These are phyloP conservation scores for Cerioporus squamosus DNA, from an alignment of 1,284 basidiomycete genomes.

Conservation along the genomic window DNA sequence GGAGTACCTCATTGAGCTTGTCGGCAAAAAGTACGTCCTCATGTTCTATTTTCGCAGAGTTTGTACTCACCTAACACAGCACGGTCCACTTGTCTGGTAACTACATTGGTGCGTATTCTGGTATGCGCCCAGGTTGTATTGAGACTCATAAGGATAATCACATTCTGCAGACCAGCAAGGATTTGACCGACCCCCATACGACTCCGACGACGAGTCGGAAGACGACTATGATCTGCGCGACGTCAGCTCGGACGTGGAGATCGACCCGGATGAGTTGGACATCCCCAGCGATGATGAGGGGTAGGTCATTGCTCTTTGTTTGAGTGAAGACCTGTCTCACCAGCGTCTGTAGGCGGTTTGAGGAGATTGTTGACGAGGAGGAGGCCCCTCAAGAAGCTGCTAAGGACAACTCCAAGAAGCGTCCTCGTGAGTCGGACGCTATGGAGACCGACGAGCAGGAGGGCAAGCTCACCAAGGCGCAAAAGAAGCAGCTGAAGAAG, in stretches of 20 bases:
- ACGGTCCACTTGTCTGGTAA: conserved; percentile 89
- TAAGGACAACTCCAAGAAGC: conserved; percentile 51
- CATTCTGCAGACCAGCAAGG: conserved; percentile 49
- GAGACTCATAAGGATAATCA: background rate
- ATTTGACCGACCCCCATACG: conserved; percentile 54
- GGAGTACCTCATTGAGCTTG: conserved; percentile 71
- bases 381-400: conserved; percentile 1
- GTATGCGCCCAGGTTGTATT: too few relatives aligned
- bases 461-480: conserved; percentile 45
- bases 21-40: conserved; percentile 80
- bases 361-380: conserved; percentile 50
- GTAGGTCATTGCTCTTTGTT: conserved; percentile 33
- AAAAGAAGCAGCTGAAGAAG: conserved; percentile 79
- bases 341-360: conserved; percentile 56
- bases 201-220: conserved; percentile 43
- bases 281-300: conserved; percentile 56
- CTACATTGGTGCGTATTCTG: conserved; percentile 69
- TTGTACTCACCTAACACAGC: conserved; percentile 43
- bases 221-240: conserved; percentile 68
- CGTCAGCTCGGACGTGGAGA: conserved; percentile 79
- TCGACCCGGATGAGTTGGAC: conserved; percentile 61
- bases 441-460: conserved; percentile 42
- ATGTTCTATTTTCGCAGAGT: conserved; percentile 1
- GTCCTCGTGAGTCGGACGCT: conserved; percentile 58
- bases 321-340: background rate